Percentiles rank a stretch among this genome's conserved stretches.
phyloP scores from a whole-genome alignment of 768 basidiomycete genomes.

The Lactifluus hygrophoroides region DNA sequence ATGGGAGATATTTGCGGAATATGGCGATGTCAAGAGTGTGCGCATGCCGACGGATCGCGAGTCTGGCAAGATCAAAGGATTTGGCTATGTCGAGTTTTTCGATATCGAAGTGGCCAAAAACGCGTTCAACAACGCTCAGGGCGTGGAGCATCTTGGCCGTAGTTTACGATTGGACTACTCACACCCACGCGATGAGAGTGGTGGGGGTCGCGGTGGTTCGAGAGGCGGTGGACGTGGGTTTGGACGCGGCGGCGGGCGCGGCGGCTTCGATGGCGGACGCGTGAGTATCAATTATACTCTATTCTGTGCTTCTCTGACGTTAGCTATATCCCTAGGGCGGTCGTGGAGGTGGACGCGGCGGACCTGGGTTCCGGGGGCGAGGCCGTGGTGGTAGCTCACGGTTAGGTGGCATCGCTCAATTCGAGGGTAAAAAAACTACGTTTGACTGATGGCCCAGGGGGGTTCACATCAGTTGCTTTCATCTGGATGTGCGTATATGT shows the following conservation, averaged over 20 bases:
- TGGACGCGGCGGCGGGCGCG: slow-evolving; percentile 39
- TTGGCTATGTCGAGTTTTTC: slow-evolving; percentile 93
- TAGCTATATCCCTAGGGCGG: slow-evolving; percentile 10
- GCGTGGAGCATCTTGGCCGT: slow-evolving; percentile 76
- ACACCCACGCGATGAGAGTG: slow-evolving; percentile 62
- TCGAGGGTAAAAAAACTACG: slow-evolving; percentile 61
- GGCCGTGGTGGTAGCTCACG: slow-evolving; percentile 41
- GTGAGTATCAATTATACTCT: slow-evolving; percentile 24
- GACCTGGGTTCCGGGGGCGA: slow-evolving; percentile 30
- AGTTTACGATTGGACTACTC: slow-evolving; percentile 64
- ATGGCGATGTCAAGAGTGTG: slow-evolving; percentile 76
- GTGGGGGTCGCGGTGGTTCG: slow-evolving; percentile 42
- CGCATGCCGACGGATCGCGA: slow-evolving; percentile 92
- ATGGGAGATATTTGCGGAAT: slow-evolving; percentile 87
- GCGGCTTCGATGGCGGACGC: slow-evolving; percentile 39
- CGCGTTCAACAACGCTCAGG: slow-evolving; percentile 62
- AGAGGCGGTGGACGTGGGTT: slow-evolving; percentile 35
- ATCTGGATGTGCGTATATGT: not conserved
- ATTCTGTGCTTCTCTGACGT: not conserved
- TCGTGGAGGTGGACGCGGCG: slow-evolving; percentile 35
- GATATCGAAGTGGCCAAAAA: slow-evolving; percentile 71
- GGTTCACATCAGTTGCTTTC: not conserved
- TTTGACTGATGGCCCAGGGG: slow-evolving; percentile 30
- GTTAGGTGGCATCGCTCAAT: slow-evolving; percentile 54
- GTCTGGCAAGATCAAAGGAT: slow-evolving; percentile 85